phyloP scores from a whole-genome alignment of 441 rosid species.

The Eruca vesicaria region DNA sequence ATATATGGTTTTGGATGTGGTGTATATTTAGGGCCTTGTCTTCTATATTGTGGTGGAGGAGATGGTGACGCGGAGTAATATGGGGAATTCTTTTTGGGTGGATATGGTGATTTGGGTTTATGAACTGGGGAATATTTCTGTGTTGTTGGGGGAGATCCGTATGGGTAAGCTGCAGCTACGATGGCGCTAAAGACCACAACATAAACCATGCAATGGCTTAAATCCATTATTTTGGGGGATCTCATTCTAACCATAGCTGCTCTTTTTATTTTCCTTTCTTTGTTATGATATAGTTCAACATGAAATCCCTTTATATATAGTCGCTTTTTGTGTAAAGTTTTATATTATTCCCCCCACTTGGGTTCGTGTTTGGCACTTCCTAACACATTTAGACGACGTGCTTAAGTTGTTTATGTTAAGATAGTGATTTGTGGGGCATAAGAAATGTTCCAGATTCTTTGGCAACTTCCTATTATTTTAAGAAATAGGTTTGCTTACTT shows the following conservation, averaged over 20 bases:
- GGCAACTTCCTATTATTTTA: background rate
- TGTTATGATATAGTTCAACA: background rate
- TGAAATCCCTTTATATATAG: background rate
- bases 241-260: background rate
- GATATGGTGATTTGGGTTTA: conserved; percentile 13
- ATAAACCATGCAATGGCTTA: conserved; percentile 9
- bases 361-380: conserved; percentile 8
- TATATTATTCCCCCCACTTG: background rate
- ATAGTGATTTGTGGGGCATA: background rate
- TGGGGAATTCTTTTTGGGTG: background rate
- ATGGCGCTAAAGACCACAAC: conserved; percentile 18
- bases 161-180: conserved; percentile 14
- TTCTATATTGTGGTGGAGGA: conserved; percentile 2
- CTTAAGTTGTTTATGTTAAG: background rate
- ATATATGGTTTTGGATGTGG: background rate
- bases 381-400: background rate
- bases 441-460: background rate
- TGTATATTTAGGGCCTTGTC: background rate
- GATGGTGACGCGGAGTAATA: background rate
- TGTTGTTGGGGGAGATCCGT: conserved; percentile 2
- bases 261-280: background rate
- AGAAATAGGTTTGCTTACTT: background rate
- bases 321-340: background rate
- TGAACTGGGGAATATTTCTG: background rate
- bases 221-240: conserved; percentile 2